Evolutionary conservation across 331 rosid species (phyloP), one percentile per base, ranked within the genome.

Genomic region (Malus hybrid): DNA sequence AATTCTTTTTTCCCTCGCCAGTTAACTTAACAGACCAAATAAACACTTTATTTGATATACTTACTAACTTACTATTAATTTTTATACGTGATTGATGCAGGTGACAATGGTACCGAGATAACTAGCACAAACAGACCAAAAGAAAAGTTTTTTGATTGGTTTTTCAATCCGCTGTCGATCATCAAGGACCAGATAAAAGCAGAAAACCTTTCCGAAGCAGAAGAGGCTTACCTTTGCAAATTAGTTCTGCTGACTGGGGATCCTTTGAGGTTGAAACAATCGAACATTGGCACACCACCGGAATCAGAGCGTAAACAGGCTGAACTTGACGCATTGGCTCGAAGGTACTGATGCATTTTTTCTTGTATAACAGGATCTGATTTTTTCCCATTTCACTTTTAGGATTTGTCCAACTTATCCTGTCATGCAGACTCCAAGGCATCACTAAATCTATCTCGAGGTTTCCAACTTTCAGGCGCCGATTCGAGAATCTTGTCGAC

Each of bases 101-200:
- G 69, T 72, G 92, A 94, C 77, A 79, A 80, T 60, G 58, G 32
- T 32, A 90, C 87, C 30, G 97, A 94, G 83, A 70, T 94, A 56
- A 89, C 91, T 19, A 82, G 88, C 84, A 52, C 93, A 30, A 89
- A 92, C 84, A 82, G 97, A 79, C 97, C 97, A 18, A 87, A 89
- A 63, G 99, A 89, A 61, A 75, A 63, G 1, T 70, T 92, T 68
- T 92, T 86, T 67, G 99, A 94, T 22, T 94, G 99, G 99, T 90
- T 94, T 84, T 75, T 94, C 64, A 80, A 84, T 74, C 99, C 99
- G 1, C 89, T 92, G 67, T 78, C 90, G 91, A 88, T 92, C 66
- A 87, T 94, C 71, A 92, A 88, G 81, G 99, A 94, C 7, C 99
- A 94, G 88, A 87, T 94, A 70, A 89, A 70, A 85, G 99, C 99